Conservation (phyloP, 176 grass and related monocot species). For the Leersia perrieri region DNA sequence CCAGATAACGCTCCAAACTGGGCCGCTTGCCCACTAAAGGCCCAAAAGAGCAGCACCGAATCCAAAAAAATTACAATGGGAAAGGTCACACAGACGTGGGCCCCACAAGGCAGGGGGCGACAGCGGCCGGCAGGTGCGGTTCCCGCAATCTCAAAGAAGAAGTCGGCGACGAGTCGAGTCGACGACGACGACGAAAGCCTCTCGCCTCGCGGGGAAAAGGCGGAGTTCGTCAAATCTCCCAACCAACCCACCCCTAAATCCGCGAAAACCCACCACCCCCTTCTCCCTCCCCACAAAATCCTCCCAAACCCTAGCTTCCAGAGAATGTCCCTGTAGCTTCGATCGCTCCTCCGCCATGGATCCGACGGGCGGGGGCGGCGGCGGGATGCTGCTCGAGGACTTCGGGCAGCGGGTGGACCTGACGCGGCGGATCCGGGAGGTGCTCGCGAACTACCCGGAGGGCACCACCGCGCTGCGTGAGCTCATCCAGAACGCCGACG, state of each 20-base stretch:
- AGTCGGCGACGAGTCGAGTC: neutral
- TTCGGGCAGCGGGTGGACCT: slow-evolving; percentile 92
- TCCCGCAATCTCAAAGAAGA: slow-evolving; percentile 15
- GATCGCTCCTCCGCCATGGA: slow-evolving; percentile 21
- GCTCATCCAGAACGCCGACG: slow-evolving; percentile 94
- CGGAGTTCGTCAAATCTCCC: slow-evolving; percentile 25
- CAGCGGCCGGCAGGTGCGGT: neutral
- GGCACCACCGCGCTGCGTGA: slow-evolving; percentile 87
- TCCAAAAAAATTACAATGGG: neutral
- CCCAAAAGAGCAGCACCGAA: neutral
- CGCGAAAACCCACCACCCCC: neutral
- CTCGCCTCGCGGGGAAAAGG: slow-evolving; percentile 1
- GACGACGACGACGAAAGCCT: neutral
- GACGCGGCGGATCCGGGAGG: slow-evolving; percentile 88
- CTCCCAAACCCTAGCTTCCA: slow-evolving; percentile 20
- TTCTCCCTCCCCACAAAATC: neutral
- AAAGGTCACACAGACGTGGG: neutral
- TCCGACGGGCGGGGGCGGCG: too few relatives aligned
- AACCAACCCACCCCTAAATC: slow-evolving; percentile 36
- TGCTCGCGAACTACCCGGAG: slow-evolving; percentile 90
- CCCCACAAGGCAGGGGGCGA: neutral
- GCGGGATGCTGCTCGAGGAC: slow-evolving; percentile 72
- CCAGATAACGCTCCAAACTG: too few relatives aligned
- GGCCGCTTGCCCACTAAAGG: too few relatives aligned
- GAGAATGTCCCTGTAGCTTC: slow-evolving; percentile 27